These are phyloP conservation scores for Rhododendron simsii DNA, from an alignment of 148 eudicot species.

Conservation along the genomic window DNA sequence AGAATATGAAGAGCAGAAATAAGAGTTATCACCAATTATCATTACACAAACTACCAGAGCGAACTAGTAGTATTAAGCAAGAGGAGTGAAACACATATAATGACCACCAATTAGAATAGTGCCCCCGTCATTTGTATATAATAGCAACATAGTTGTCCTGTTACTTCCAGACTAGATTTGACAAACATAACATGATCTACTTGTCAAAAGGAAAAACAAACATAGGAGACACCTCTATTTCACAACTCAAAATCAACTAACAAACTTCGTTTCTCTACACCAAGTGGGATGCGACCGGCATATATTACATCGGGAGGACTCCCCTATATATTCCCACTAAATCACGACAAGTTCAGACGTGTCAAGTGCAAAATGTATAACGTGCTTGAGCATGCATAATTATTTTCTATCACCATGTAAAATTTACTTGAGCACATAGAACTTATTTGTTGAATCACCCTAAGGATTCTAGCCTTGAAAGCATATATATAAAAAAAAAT, in stretches of 20 bases:
- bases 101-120: background rate
- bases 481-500: background rate
- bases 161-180: background rate
- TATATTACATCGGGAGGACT: constrained; percentile 36
- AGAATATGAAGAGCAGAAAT: background rate
- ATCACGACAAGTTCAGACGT: constrained; percentile 28
- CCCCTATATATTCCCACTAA: constrained; percentile 83
- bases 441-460: background rate
- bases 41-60: background rate
- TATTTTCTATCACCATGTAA: background rate
- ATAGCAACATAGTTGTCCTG: background rate
- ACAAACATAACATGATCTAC: background rate
- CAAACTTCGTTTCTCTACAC: background rate
- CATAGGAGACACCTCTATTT: background rate
- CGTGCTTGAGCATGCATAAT: background rate
- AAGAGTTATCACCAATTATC: background rate
- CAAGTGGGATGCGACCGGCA: background rate
- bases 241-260: background rate
- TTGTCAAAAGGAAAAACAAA: background rate
- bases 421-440: background rate
- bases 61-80: background rate
- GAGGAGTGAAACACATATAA: background rate
- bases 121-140: background rate
- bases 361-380: constrained; percentile 6
- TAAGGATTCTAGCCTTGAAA: background rate